Conservation (phyloP, 2,329 filamentous ascomycete genomes). For the Diplodia mutila region DNA sequence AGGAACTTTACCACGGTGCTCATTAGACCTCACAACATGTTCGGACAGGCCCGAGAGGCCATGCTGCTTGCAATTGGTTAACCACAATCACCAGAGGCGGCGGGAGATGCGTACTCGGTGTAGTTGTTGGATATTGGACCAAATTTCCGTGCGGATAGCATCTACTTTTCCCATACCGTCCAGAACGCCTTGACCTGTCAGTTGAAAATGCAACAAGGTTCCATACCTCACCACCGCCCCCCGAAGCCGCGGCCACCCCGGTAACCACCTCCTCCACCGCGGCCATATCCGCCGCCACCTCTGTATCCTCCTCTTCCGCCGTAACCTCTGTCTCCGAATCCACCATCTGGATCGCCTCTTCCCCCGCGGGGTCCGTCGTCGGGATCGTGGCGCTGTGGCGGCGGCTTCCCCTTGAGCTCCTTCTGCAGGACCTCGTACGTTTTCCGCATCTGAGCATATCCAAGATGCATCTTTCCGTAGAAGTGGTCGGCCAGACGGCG, state of each 20-base stretch:
- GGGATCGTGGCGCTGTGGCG: slow-evolving; percentile 54
- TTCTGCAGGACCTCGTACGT: slow-evolving; percentile 85
- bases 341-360: slow-evolving; percentile 47
- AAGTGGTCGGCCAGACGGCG: slow-evolving; percentile 93
- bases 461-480: slow-evolving; percentile 98
- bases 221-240: slow-evolving; percentile 25
- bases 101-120: slow-evolving; percentile 24
- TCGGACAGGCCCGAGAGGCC: not conserved
- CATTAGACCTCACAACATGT: not conserved
- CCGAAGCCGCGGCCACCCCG: slow-evolving; percentile 19
- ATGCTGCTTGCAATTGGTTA: slow-evolving; percentile 22
- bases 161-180: slow-evolving; percentile 24
- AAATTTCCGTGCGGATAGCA: slow-evolving; percentile 17
- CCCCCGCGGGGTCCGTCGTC: slow-evolving; percentile 37
- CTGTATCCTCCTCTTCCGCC: slow-evolving; percentile 47
- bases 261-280: slow-evolving; percentile 47
- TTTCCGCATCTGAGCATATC: slow-evolving; percentile 97
- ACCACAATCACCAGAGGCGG: slow-evolving; percentile 20
- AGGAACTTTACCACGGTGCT: slow-evolving; percentile 6
- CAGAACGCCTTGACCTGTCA: slow-evolving; percentile 26
- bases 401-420: slow-evolving; percentile 75
- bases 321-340: slow-evolving; percentile 40
- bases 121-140: slow-evolving; percentile 19
- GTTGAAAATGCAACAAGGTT: slow-evolving; percentile 22
- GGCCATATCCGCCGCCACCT: slow-evolving; percentile 48